These are phyloP conservation scores for Oemleria cerasiformis DNA, from an alignment of 306 rosid genomes.

Conservation along the genomic window DNA sequence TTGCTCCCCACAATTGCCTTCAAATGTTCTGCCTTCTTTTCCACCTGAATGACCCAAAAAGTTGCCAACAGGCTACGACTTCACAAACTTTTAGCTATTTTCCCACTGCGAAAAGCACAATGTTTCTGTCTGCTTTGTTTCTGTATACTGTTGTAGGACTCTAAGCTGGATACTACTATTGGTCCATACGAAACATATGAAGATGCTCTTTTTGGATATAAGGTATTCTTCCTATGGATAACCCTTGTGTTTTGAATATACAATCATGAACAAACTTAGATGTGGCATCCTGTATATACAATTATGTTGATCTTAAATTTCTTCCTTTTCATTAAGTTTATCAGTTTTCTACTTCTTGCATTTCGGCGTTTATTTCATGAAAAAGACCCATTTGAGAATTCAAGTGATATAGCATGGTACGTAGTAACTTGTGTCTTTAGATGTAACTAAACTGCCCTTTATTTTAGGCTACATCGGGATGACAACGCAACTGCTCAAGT, in stretches of 20 bases:
- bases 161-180: slow-evolving; percentile 83
- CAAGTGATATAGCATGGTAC: not conserved
- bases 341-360: slow-evolving; percentile 20
- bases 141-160: slow-evolving; percentile 50
- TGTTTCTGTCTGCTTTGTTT: slow-evolving; percentile 7
- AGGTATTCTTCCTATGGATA: slow-evolving; percentile 40
- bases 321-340: slow-evolving; percentile 9
- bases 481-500: slow-evolving; percentile 85
- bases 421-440: not conserved
- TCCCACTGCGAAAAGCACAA: not conserved
- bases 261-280: not conserved
- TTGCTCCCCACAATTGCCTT: not conserved
- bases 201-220: slow-evolving; percentile 85
- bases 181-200: slow-evolving; percentile 98
- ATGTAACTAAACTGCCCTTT: slow-evolving; percentile 11
- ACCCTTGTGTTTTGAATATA: not conserved
- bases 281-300: not conserved
- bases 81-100: not conserved
- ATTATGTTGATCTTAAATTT: not conserved
- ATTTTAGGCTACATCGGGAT: slow-evolving; percentile 84
- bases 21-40: not conserved
- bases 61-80: not conserved
- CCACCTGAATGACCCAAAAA: not conserved
- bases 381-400: not conserved
- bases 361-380: not conserved